Percentiles rank a stretch among this genome's conserved stretches.
Conservation (phyloP, 2,329 filamentous ascomycete genomes). For the Fusarium devonianum region DNA sequence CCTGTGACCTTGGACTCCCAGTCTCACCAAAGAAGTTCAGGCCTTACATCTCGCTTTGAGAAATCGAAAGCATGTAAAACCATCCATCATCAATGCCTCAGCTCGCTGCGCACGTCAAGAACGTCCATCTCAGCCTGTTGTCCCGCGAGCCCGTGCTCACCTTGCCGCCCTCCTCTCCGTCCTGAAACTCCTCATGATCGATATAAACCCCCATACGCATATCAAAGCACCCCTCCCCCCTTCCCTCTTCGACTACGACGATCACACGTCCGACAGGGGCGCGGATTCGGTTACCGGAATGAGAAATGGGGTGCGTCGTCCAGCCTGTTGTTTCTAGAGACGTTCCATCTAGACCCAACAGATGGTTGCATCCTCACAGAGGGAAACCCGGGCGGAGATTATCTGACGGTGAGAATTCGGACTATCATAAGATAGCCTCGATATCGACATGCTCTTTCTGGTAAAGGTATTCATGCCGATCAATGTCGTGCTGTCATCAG, state of each 20-base stretch:
- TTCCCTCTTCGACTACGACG: background rate
- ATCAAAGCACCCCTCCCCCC: background rate
- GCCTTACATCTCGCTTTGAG: background rate
- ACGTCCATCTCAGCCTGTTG: background rate
- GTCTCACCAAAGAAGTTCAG: no score
- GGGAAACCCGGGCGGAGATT: conserved; percentile 35
- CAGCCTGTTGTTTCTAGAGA: background rate
- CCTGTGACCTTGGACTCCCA: no score
- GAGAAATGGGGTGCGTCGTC: conserved; percentile 38
- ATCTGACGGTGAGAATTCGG: conserved; percentile 7
- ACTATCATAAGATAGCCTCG: conserved; percentile 4
- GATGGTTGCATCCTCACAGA: conserved; percentile 22
- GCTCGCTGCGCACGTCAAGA: conserved; percentile 3
- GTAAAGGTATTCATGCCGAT: background rate
- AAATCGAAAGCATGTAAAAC: background rate
- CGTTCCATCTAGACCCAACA: conserved; percentile 4
- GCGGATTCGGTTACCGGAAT: conserved; percentile 35
- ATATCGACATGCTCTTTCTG: background rate
- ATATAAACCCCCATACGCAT: conserved; percentile 9
- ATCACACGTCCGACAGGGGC: conserved; percentile 16
- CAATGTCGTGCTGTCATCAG: conserved; percentile 3
- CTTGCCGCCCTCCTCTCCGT: background rate
- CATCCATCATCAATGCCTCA: background rate
- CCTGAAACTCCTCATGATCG: conserved; percentile 16
- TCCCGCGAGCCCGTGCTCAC: background rate